Conservation (phyloP, 2,329 filamentous ascomycete genomes). For the Meredithiella fracta region DNA sequence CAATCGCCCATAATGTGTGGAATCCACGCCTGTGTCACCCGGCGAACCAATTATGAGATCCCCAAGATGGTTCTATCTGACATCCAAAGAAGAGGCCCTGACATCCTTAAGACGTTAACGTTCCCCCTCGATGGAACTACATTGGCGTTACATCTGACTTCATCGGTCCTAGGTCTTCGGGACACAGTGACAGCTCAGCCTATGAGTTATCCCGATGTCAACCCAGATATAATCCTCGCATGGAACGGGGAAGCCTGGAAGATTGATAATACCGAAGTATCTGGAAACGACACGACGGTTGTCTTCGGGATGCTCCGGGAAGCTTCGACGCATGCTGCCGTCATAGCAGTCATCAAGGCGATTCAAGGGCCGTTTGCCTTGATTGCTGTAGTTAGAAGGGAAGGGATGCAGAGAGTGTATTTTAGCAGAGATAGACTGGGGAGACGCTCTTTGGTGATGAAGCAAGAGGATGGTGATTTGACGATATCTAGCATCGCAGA, state of each 20-base stretch:
- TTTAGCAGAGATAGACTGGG: conserved; percentile 81
- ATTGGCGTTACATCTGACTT: neutral
- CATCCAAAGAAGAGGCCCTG: conserved; percentile 4
- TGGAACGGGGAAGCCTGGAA: conserved; percentile 98
- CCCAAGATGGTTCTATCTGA: neutral
- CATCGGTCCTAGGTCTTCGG: conserved; percentile 3
- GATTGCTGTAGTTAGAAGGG: conserved; percentile 53
- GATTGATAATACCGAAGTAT: conserved; percentile 39
- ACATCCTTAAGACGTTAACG: neutral
- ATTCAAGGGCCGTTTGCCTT: conserved; percentile 82
- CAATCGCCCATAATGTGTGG: conserved; percentile 14
- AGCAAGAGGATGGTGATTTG: conserved; percentile 19
- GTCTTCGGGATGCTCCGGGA: conserved; percentile 43
- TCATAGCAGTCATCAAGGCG: conserved; percentile 38
- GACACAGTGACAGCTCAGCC: neutral
- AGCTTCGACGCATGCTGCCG: conserved; percentile 19
- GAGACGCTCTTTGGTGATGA: conserved; percentile 60
- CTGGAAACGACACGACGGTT: conserved; percentile 60
- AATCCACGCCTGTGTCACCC: conserved; percentile 11
- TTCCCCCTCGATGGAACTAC: neutral
- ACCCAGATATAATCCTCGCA: conserved; percentile 37
- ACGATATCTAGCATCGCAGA: neutral
- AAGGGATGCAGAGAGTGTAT: conserved; percentile 40
- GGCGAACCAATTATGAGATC: neutral
- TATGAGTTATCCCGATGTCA: neutral